Conservation (phyloP, 495 filamentous ascomycete genomes). For the Xylona heveae region DNA sequence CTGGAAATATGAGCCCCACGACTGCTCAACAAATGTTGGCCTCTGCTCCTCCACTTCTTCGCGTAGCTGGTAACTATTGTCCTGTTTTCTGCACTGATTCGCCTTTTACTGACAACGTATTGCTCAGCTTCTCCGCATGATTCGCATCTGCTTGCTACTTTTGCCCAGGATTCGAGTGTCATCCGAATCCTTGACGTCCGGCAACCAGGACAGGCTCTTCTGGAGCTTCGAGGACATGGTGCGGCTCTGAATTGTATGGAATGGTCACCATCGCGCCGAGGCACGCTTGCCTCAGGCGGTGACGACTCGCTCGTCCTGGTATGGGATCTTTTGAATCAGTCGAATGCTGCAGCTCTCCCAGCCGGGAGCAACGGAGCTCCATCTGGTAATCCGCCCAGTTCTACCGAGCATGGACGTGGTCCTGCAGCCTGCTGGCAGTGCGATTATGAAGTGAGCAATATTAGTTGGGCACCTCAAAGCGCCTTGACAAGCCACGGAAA, state of each 20-base stretch:
- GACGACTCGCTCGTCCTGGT: conserved; percentile 81
- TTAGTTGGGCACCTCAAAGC: conserved; percentile 82
- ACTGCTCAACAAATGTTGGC: conserved; percentile 50
- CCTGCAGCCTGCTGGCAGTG: conserved; percentile 81
- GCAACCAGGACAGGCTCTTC: conserved; percentile 83
- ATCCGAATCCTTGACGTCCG: conserved; percentile 93
- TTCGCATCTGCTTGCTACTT: conserved; percentile 85
- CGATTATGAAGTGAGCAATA: conserved; percentile 87
- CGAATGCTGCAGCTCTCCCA: conserved; percentile 13
- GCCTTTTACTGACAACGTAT: background rate
- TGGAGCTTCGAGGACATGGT: conserved; percentile 84
- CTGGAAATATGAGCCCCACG: conserved; percentile 38
- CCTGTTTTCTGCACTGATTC: background rate
- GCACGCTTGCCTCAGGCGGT: conserved; percentile 74
- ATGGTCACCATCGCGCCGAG: conserved; percentile 77
- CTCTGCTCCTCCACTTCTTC: conserved; percentile 65
- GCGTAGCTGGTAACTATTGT: conserved; percentile 41
- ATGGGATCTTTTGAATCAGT: conserved; percentile 74
- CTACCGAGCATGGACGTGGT: conserved; percentile 34
- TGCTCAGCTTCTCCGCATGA: conserved; percentile 72
- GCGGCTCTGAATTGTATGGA: conserved; percentile 79
- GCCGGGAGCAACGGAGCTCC: conserved; percentile 4
- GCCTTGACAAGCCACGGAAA: conserved; percentile 47
- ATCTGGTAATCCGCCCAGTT: conserved; percentile 19
- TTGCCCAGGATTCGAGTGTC: conserved; percentile 78